phyloP scores from a whole-genome alignment of 805 yeast species.

The Starmerella gropengiesseri region DNA sequence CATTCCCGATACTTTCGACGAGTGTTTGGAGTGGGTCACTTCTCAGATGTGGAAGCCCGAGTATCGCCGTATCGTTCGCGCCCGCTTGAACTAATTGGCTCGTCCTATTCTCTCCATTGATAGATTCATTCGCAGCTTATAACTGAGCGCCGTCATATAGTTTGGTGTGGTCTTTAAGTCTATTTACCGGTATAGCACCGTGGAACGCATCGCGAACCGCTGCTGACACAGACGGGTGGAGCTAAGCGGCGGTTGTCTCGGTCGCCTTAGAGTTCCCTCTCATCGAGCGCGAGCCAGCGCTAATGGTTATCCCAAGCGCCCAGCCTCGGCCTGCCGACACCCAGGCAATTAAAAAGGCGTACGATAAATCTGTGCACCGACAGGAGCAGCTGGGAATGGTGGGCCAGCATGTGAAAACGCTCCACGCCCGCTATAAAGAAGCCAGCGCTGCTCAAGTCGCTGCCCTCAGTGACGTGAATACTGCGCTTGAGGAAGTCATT shows the following conservation, averaged over 20 bases:
- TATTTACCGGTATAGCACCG: no score
- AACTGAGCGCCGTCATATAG: neutral
- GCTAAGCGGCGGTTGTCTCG: no score
- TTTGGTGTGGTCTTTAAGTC: no score
- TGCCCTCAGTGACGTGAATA: neutral
- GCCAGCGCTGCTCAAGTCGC: neutral
- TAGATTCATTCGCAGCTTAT: neutral
- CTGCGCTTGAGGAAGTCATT: neutral
- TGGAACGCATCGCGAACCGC: no score
- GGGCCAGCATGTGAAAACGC: constrained; percentile 10
- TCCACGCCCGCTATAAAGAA: constrained; percentile 4
- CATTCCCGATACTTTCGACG: constrained; percentile 71
- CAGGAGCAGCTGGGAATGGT: constrained; percentile 7
- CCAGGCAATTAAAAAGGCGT: constrained; percentile 9
- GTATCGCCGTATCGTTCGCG: constrained; percentile 46
- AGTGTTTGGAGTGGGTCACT: constrained; percentile 62
- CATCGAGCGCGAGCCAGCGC: no score
- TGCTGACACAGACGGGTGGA: no score
- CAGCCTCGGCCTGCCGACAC: constrained; percentile 7
- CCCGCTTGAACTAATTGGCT: constrained; percentile 11
- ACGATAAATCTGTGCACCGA: constrained; percentile 8
- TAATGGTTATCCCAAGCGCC: constrained; percentile 3
- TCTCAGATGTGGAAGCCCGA: constrained; percentile 92
- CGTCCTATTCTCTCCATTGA: neutral
- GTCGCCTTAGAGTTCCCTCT: no score